Evolutionary conservation across 2,329 filamentous ascomycete species (phyloP), one percentile per base, ranked within the genome.

Genomic region (Dactylellina drechsleri): DNA sequence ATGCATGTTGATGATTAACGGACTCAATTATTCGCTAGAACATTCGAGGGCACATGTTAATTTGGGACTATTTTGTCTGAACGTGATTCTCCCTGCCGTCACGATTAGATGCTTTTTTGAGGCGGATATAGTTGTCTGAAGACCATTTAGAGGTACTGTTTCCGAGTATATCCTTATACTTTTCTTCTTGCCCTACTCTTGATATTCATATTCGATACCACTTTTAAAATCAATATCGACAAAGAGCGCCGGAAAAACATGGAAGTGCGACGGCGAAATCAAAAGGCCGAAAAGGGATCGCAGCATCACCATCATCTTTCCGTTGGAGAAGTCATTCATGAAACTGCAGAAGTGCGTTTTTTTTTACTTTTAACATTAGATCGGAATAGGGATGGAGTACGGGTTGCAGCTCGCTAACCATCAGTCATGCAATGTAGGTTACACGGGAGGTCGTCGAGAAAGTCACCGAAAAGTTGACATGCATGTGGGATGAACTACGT

Each of bases 401-500:
- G 31, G 31, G 31, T 36, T 10, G 31, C 31, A 36, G 5, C 31
- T 36, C 36, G 49, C 57, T 68, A 68, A 68, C 50, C 26, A 2
- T 28, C 52, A 50, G 16, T 56, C 2, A 18, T 15, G 28, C 36
- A n/a, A 43, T 70, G 49, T 53, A 71, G 58, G 58, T 62, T 6
- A 62, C 47, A 61, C 61, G 54, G 45, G 54, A 66, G 23, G 64
- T 67, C 28, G 71, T 75, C 36, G 72, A 71, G 50, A 76, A 61
- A 50, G 66, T 66, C 45, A 28, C 58, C 43, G 72, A 76, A 41
- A 77, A 72, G 50, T 76, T 79, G 53, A 79, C 79, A 0, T 77
- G 78, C 59, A 58, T 79, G 58, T 79, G 77, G 76, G 76, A 79
- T 66, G 79, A 79, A 58, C 67, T 79, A 18, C 77, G 78, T 79